A percentile compares a stretch with the other conserved stretches of the same genome.
Evolutionary conservation across 2,329 filamentous ascomycete species (phyloP).

Genomic region (Penicillium sp.): DNA sequence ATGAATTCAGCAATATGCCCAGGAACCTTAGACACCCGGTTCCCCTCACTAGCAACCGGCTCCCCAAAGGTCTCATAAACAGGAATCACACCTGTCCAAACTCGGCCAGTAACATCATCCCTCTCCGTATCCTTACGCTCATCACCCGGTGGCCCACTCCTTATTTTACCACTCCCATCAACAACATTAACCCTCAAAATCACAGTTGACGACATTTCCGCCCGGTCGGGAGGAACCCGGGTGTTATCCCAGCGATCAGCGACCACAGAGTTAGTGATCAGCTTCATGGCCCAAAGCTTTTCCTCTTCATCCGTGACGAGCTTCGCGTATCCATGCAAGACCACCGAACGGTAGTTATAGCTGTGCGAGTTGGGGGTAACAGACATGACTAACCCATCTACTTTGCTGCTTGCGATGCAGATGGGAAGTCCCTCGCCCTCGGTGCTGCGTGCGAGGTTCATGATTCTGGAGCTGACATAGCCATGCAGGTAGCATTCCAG

Average conservation of each 20-base stretch:
- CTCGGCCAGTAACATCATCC: constrained; percentile 48
- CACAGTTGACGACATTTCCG: constrained; percentile 73
- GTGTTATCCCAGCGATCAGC: constrained; percentile 67
- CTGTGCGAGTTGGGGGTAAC: constrained; percentile 78
- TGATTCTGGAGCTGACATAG: constrained; percentile 76
- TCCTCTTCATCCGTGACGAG: constrained; percentile 68
- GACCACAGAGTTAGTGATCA: constrained; percentile 75
- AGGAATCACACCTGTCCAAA: constrained; percentile 64
- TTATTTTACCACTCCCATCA: constrained; percentile 73
- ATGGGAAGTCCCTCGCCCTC: constrained; percentile 63
- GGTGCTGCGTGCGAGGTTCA: constrained; percentile 59
- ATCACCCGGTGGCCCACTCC: constrained; percentile 63
- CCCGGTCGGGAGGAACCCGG: constrained; percentile 67
- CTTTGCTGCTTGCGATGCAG: constrained; percentile 68
- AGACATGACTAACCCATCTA: constrained; percentile 78
- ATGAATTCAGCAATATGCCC: constrained; percentile 60
- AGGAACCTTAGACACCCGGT: constrained; percentile 61
- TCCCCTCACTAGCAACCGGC: constrained; percentile 61
- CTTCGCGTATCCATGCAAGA: constrained; percentile 72
- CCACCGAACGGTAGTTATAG: constrained; percentile 82
- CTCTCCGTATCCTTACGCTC: constrained; percentile 56
- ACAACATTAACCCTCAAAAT: constrained; percentile 69
- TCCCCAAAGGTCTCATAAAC: constrained; percentile 64
- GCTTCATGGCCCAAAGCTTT: constrained; percentile 73
- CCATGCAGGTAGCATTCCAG: constrained; percentile 81